These are phyloP conservation scores for Ceriops decandra DNA, from an alignment of 345 rosid genomes.

Conservation along the genomic window DNA sequence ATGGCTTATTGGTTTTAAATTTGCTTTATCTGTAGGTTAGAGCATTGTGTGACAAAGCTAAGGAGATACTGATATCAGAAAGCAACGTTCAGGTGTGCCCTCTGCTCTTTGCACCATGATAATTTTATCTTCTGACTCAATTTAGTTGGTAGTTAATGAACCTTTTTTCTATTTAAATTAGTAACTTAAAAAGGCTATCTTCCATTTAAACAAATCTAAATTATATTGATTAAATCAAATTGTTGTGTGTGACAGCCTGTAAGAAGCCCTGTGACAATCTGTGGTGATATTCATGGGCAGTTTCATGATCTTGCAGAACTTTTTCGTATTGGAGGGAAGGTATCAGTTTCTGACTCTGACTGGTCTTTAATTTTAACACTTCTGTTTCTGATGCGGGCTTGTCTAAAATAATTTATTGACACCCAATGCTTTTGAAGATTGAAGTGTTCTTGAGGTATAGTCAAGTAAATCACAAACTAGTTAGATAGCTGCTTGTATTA, in stretches of 20 bases:
- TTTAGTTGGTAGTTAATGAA: neutral
- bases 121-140: neutral
- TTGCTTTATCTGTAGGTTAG: conserved; percentile 53
- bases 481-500: conserved; percentile 1
- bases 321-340: conserved; percentile 95
- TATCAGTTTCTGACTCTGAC: conserved; percentile 30
- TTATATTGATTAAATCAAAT: neutral
- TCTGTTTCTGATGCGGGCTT: conserved; percentile 24
- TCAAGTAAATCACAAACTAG: conserved; percentile 10
- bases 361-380: conserved; percentile 14
- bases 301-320: conserved; percentile 99
- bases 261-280: conserved; percentile 92
- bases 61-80: conserved; percentile 93
- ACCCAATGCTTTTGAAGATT: conserved; percentile 28
- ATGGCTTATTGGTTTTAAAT: neutral
- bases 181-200: neutral
- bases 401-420: conserved; percentile 22
- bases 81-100: conserved; percentile 91
- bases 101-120: neutral
- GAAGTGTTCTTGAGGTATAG: conserved; percentile 20
- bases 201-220: neutral
- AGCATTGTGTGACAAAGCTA: conserved; percentile 92
- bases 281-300: conserved; percentile 98
- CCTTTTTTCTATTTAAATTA: too few relatives aligned
- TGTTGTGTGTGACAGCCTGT: conserved; percentile 54